Evolutionary conservation across 495 filamentous ascomycete genomes (phyloP), one percentile per base, ranked within the genome.

Genomic region (Xylaria curta): DNA sequence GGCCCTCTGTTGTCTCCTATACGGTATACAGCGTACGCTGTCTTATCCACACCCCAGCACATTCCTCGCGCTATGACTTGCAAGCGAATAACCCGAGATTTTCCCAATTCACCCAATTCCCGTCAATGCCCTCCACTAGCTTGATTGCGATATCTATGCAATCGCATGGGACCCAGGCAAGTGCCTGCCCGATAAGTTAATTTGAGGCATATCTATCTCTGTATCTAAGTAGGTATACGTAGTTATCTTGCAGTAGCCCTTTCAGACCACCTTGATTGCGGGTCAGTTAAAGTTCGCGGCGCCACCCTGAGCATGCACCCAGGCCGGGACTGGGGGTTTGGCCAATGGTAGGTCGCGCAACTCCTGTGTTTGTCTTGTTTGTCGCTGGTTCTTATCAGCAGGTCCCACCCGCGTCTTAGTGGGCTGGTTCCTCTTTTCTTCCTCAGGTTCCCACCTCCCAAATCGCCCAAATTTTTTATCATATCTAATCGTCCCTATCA

Each of bases 401-500:
- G 7, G 61, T 33, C 69, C 69, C 62, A 59, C 62, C 53, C 17
- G 36, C 5, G 9, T 21, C 47, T 54, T 46, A 56, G 62, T 71
- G 62, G 69, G 65, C 24, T 68, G 58, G 46, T 38, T 38, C 70
- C 70, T 67, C 69, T 61, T n/a, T 47, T 68, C 53, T 42, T 3
- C 54, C 17, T 63, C 56, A 26, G 72, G 46, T 67, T 74, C 68
- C 70, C 72, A 71, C 74, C 70, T 73, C 74, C 73, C 66, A 75
- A 70, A 54, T 78, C 71, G 67, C 76, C 73, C 63, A 75, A 69
- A 49, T 78, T 78, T 77, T 75, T 74, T 75, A 76, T 75, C 73
- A 75, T 79, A 77, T 79, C 76, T 78, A 76, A 76, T 73, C 74
- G 71, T 73, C 70, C 70, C 77, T 75, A 73, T 74, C 73, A 59